phyloP scores from a whole-genome alignment of 2,329 filamentous ascomycete genomes.

The Alternaria tenuissima region DNA sequence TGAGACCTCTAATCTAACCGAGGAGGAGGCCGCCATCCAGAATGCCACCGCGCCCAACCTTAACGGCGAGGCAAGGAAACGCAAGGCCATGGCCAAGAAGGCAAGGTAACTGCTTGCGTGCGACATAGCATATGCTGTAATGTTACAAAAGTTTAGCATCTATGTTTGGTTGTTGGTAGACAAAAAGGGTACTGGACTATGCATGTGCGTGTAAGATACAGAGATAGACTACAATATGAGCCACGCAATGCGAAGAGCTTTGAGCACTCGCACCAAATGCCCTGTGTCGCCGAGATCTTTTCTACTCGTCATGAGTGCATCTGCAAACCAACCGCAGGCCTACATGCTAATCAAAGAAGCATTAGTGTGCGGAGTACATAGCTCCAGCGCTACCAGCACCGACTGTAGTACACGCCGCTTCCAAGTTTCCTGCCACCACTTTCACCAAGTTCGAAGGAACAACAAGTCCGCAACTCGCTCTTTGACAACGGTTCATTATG shows the following conservation, averaged over 20 bases:
- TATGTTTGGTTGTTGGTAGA: conserved; percentile 2
- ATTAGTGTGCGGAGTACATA: not conserved
- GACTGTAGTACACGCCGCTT: not conserved
- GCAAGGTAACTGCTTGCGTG: conserved; percentile 23
- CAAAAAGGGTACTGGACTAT: conserved; percentile 1
- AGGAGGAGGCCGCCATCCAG: conserved; percentile 52
- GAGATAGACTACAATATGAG: not conserved
- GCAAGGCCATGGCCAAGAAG: conserved; percentile 43
- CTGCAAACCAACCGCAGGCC: not conserved
- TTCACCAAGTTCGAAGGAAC: not conserved
- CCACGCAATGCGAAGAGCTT: not conserved
- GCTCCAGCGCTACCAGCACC: not conserved
- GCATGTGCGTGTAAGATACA: conserved; percentile 7
- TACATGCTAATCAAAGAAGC: not conserved
- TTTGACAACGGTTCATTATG: not conserved
- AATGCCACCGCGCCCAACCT: conserved; percentile 55
- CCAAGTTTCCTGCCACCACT: not conserved
- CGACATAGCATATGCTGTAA: not conserved
- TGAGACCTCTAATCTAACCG: conserved; percentile 46
- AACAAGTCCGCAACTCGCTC: not conserved
- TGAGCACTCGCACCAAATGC: not conserved
- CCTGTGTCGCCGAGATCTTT: not conserved
- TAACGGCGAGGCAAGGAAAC: conserved; percentile 57
- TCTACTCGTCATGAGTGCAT: not conserved
- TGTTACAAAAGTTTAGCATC: conserved; percentile 5